Evolutionary conservation across 352 stramenopile genomes (phyloP), one percentile per base, ranked within the genome.

Genomic region (Globisporangium uncinulatum): DNA sequence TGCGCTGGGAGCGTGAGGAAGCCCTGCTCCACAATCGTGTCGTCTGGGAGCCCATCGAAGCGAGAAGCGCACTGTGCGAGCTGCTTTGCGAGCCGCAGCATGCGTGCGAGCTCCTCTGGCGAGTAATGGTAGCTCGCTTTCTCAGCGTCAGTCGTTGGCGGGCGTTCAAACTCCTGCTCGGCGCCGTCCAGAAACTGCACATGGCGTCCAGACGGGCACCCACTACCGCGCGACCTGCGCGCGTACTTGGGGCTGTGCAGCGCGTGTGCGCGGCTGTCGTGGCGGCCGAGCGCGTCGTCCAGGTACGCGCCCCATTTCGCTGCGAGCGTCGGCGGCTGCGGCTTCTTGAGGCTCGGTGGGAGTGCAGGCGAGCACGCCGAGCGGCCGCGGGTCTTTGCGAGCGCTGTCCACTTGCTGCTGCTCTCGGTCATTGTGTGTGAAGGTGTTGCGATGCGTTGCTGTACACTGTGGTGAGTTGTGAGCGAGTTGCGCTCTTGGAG

Each of bases 21-120:
- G 7, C 80, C 80, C 48, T 91, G 80, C 51, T 88, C 74, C 47
- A 85, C 61, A 43, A 91, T 80, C 17, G 80, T 91, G 65, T 83
- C 49, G n/a, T 79, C 66, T 0, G 80, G 60, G 41, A 85, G 72
- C 2, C 59, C 69, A 0, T 61, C 73, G 37, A 85, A 84, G 39
- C 74, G 70, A 4, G 71, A 75, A 51, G 78, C 76, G 20, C 66
- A 69, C 42, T 67, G 65, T 43, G 80, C 65, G 24, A 70, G 49
- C 39, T 83, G 66, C 55, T 83, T 86, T 51, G 76, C 76, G 10
- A 80, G 54, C 0, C 52, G 14, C 29, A 77, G 73, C 76, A 89
- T 86, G 46, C 83, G 61, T 13, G 54, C 54, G 32, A 91, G 67
- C 57, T 91, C 78, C 6, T 79, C 34, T 0, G 60, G 45, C 14